Evolutionary conservation across 768 basidiomycete species (phyloP).

Genomic region (Kwoniella botswanensis): DNA sequence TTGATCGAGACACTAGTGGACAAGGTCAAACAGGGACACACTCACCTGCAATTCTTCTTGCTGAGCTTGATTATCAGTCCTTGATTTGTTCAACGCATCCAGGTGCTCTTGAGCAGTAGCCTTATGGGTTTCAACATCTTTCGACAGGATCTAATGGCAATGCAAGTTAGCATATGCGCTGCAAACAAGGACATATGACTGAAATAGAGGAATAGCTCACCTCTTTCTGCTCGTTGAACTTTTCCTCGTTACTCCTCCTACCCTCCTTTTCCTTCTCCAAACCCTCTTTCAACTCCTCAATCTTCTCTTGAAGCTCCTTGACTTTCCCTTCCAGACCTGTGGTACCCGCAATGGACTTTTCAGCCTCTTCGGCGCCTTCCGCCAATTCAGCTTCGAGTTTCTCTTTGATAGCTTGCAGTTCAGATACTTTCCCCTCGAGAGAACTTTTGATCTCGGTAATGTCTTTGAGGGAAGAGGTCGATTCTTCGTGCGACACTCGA

Average conservation of each 20-base stretch:
- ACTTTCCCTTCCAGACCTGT: slow-evolving; percentile 17
- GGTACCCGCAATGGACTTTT: slow-evolving; percentile 19
- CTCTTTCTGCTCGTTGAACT: slow-evolving; percentile 19
- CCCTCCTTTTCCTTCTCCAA: slow-evolving; percentile 10
- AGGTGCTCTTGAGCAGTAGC: slow-evolving; percentile 4
- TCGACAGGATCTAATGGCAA: neutral
- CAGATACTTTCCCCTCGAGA: slow-evolving; percentile 13
- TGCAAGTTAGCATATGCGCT: neutral
- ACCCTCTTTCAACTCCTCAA: slow-evolving; percentile 13
- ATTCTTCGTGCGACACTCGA: slow-evolving; percentile 3
- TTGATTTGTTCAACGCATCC: slow-evolving; percentile 8
- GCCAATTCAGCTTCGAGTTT: slow-evolving; percentile 27
- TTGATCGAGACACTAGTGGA: neutral
- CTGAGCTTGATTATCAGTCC: slow-evolving; percentile 7
- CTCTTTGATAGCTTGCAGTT: slow-evolving; percentile 14
- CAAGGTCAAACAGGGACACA: neutral
- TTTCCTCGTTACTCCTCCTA: slow-evolving; percentile 5
- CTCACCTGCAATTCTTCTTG: slow-evolving; percentile 19
- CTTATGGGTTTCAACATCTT: neutral
- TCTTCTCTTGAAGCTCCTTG: slow-evolving; percentile 20
- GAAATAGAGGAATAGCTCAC: slow-evolving; percentile 9
- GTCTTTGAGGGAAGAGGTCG: neutral
- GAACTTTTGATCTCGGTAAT: slow-evolving; percentile 3
- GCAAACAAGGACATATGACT: neutral
- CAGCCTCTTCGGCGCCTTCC: slow-evolving; percentile 26